Conservation (phyloP, 768 basidiomycete species). For the Lepiota venenata region DNA sequence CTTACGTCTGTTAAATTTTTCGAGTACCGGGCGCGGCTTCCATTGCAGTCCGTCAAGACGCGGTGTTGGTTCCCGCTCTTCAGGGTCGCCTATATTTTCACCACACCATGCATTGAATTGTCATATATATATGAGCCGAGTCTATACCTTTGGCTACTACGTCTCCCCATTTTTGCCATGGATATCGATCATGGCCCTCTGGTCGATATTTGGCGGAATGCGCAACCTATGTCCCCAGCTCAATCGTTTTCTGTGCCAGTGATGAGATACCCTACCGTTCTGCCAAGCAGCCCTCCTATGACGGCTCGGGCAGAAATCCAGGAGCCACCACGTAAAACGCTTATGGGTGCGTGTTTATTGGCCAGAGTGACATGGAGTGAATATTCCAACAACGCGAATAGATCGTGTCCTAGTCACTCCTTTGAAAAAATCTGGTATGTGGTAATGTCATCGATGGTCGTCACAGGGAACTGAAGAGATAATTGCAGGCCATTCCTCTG, state of each 20-base stretch:
- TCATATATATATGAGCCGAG: not conserved
- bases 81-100: not conserved
- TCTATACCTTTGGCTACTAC: not conserved
- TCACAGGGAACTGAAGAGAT: not conserved
- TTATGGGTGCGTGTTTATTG: slow-evolving; percentile 8
- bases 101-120: not conserved
- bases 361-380: not conserved
- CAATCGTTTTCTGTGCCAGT: too few species aligned
- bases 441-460: not conserved
- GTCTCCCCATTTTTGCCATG: not conserved
- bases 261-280: too few species aligned
- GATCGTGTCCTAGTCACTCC: slow-evolving; percentile 12
- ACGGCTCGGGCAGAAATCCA: not conserved
- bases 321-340: slow-evolving; percentile 4
- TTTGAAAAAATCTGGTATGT: slow-evolving; percentile 14
- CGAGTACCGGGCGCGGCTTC: not conserved
- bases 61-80: too few species aligned
- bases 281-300: too few species aligned
- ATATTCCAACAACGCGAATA: not conserved
- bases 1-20: too few species aligned
- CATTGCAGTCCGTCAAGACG: not conserved
- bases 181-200: not conserved
- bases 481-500: not conserved
- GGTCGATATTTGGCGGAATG: too few species aligned
- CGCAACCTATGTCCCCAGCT: not conserved